phyloP scores from a whole-genome alignment of 164 flowering plant genomes.

The Stephania japonica region DNA sequence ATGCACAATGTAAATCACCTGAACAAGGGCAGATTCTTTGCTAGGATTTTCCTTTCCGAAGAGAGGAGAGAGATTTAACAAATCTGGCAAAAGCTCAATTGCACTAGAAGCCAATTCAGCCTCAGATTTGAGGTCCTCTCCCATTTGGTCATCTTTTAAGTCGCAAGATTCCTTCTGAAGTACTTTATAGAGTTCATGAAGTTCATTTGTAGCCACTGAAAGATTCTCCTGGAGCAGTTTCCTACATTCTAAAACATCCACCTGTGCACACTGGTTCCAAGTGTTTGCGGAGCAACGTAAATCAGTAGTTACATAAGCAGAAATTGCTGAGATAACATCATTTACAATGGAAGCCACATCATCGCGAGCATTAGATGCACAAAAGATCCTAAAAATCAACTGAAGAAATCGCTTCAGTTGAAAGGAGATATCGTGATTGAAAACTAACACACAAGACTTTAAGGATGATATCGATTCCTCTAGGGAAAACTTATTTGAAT shows the following conservation, averaged over 20 bases:
- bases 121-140: conserved; percentile 45
- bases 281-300: conserved; percentile 18
- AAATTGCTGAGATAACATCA: conserved; percentile 48
- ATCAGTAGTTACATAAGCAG: conserved; percentile 38
- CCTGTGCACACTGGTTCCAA: conserved; percentile 23
- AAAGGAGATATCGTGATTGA: conserved; percentile 42
- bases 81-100: conserved; percentile 54
- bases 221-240: conserved; percentile 28
- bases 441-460: conserved; percentile 33
- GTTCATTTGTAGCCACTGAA: conserved; percentile 49
- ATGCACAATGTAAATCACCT: conserved; percentile 38
- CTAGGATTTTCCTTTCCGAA: conserved; percentile 20
- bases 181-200: conserved; percentile 42
- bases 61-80: conserved; percentile 35
- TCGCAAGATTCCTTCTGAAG: conserved; percentile 32
- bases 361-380: conserved; percentile 33
- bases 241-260: conserved; percentile 8
- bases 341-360: conserved; percentile 28
- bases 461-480: conserved; percentile 51
- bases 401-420: conserved; percentile 55
- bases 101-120: conserved; percentile 32
- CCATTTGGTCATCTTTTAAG: conserved; percentile 25
- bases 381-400: conserved; percentile 45
- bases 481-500: conserved; percentile 32
- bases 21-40: conserved; percentile 33